Base-by-base conservation (phyloP, 2,329 filamentous ascomycete species). In the Phaeophleospora eucalypticola region DNA sequence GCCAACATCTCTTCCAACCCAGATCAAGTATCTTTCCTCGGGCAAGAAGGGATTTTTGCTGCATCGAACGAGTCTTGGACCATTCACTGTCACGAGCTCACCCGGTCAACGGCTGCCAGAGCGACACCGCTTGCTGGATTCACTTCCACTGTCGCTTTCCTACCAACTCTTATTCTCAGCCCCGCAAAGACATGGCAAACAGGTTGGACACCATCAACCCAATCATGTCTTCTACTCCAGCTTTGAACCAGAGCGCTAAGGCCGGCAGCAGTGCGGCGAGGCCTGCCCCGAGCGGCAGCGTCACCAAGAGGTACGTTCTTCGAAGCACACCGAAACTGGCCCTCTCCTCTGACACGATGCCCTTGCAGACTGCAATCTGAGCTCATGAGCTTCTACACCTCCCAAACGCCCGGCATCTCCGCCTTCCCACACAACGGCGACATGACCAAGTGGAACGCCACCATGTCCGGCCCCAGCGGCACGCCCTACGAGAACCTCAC, bases 371-470 rank as follows among this genome's bases (percentile, higher is more conserved):
- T 98, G 47, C 93, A 98, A 72, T 94, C 90, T 40, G 93, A 98
- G 72, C 80, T 98, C 58, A 97, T 98, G 91, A 86, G 93, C 69
- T 83, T 98, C 60, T 97, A 98, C 93, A 90, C 89, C 61, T 90
- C 90, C 35, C 85, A 90, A 1, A 90, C 91, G 0, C 89, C 90
- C 12, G 93, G 93, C 57, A 84, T 97, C 63, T 95, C 90, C 46
- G 94, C 94, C 54, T 98, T 98, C 69, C 93, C 93, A 20, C 85
- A 88, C 49, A 88, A 94, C 65, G 24, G 24, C 24, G 93, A 96
- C 74, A 80, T 96, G 54, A 83, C 95, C 62, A 82, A 83, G 29
- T 98, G 93, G 93, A 89, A 84, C 33, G 94, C 89, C 41, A 98
- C 93, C 36, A 95, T 98, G 66, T 82, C 85, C 59, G 93, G 93